phyloP scores from a whole-genome alignment of 2,329 filamentous ascomycete genomes.

The Tolypocladium capitatum region DNA sequence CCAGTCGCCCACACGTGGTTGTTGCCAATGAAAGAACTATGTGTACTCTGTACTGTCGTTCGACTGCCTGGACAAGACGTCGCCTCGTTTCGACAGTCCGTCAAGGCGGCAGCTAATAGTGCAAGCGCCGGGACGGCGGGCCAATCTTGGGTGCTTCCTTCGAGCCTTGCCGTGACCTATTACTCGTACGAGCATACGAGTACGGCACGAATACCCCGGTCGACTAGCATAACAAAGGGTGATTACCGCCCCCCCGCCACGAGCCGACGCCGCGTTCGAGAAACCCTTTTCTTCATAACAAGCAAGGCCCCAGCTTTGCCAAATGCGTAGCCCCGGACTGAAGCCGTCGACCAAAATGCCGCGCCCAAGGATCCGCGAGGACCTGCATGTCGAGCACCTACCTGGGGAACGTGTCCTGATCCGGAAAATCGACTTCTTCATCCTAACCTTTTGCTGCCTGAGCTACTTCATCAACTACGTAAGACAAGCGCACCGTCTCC shows the following conservation, averaged over 20 bases:
- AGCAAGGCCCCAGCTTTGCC: neutral
- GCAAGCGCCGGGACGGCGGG: neutral
- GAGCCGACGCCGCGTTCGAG: no score
- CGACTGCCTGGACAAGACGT: neutral
- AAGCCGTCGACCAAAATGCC: neutral
- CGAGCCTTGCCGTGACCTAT: neutral
- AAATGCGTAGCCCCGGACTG: neutral
- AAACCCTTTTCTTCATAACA: neutral
- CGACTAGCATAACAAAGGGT: neutral
- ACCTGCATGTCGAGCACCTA: slow-evolving; percentile 20
- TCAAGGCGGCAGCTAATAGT: neutral
- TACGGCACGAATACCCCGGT: neutral
- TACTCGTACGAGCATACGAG: no score
- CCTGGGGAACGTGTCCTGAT: slow-evolving; percentile 32
- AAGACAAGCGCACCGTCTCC: no score
- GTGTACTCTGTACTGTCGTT: neutral
- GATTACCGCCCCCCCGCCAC: no score
- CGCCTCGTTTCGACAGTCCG: neutral
- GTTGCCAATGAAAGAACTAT: neutral
- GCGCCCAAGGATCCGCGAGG: slow-evolving; percentile 12
- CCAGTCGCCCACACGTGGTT: neutral
- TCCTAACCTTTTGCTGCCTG: slow-evolving; percentile 49
- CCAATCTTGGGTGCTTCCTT: neutral
- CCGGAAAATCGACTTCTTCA: slow-evolving; percentile 50
- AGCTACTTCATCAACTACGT: slow-evolving; percentile 43